A percentile compares a stretch with the other conserved stretches of the same genome.
These are phyloP conservation scores for Neofusicoccum umdonicola DNA, from an alignment of 2,329 filamentous ascomycete genomes.

Conservation along the genomic window DNA sequence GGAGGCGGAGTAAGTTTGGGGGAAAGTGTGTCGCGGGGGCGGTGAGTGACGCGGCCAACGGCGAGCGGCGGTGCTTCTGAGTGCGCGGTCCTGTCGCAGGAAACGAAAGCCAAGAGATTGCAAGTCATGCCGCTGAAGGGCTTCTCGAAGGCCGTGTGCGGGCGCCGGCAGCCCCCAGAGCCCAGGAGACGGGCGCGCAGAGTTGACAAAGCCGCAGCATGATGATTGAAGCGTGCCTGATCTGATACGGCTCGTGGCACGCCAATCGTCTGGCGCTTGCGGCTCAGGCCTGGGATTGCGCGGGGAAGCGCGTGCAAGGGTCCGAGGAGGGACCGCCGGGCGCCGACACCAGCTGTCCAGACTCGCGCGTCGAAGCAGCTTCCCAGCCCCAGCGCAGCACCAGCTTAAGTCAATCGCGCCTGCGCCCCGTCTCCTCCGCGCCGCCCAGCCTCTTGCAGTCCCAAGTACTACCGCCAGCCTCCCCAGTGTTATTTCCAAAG, in stretches of 20 bases:
- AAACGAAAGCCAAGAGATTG: not conserved
- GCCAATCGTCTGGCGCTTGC: constrained; percentile 1
- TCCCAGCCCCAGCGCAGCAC: not conserved
- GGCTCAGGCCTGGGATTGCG: not conserved
- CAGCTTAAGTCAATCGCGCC: too few relatives aligned
- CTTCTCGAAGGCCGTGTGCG: too few relatives aligned
- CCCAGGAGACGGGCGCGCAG: too few relatives aligned
- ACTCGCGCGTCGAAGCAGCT: not conserved
- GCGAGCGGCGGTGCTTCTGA: not conserved
- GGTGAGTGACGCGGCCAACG: not conserved
- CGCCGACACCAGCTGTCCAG: not conserved
- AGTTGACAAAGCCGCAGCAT: not conserved
- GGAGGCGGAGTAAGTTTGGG: too few relatives aligned
- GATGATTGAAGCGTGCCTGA: constrained; percentile 9
- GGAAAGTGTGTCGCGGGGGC: not conserved
- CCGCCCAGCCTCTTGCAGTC: not conserved
- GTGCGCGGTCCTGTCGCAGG: not conserved
- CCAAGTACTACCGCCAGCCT: not conserved
- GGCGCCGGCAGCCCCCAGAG: not conserved
- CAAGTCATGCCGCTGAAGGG: not conserved
- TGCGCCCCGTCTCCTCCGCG: too few relatives aligned
- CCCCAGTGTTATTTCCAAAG: not conserved
- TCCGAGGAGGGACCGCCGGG: not conserved
- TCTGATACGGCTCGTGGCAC: constrained; percentile 2
- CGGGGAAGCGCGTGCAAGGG: not conserved